Base-by-base conservation (phyloP, 2,329 filamentous ascomycete species). In the Pleomassaria siparia region DNA sequence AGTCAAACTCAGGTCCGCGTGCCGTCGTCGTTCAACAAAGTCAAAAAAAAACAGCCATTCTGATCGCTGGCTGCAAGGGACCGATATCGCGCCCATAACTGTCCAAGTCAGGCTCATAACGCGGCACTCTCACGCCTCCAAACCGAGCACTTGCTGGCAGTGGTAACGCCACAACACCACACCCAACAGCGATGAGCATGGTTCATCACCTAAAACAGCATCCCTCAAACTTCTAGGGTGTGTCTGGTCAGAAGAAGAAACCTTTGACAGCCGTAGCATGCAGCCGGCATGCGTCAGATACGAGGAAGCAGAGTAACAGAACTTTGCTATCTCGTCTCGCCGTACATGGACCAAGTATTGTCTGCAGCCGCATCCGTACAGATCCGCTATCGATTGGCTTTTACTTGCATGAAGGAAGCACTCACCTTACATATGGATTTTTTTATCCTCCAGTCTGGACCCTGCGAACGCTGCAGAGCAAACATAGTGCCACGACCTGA, bases 301-400 rank as follows among this genome's bases (percentile, higher is more conserved):
- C n/a, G n/a, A 37, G 35, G 10, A 37, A 22, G 20, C 20, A 37
- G 21, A 18, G 18, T 24, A 37, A 22, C n/a, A n/a, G n/a, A n/a
- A n/a, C n/a, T n/a, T n/a, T n/a, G n/a, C n/a, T n/a, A n/a, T n/a
- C 35, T 24, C 35, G 35, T n/a, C 35, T 22, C 35, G 20, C 13
- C 7, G 35, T 24, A 37, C 15, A 22, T 37, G 35, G 4, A 30
- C 8, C 10, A 37, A 24, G 7, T 62, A 58, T 60, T 60, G 57
- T 42, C 9, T 50, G 35, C 24, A 35, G 33, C 54, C 54, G 37
- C 30, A 54, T 55, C 35, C 44, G 56, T 53, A 13, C 24, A 43
- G 40, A 39, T 33, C 37, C 40, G 44, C 48, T 56, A 56, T 59
- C 56, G 53, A 56, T 62, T 60, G 59, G 49, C 50, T 28, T 46